These are phyloP conservation scores for Davidsoniella eucalypti DNA, from an alignment of 2,329 filamentous ascomycete genomes.

Conservation along the genomic window DNA sequence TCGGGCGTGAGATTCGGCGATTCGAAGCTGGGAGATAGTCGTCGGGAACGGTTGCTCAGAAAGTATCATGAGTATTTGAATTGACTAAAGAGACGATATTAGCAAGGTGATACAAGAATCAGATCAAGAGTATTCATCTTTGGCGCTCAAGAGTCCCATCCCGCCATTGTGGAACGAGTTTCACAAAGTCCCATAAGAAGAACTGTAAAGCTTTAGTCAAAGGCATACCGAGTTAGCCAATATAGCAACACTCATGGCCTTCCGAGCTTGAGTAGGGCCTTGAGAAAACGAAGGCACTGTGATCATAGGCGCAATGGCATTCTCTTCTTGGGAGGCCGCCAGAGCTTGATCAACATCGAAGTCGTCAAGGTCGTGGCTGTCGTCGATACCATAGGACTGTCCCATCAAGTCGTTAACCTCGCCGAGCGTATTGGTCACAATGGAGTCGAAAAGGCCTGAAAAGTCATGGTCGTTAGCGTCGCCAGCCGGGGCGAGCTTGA, in stretches of 20 bases:
- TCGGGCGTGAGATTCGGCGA: conserved; percentile 20
- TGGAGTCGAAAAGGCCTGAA: conserved; percentile 11
- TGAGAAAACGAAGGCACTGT: conserved; percentile 18
- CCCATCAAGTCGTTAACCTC: conserved; percentile 24
- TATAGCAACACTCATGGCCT: conserved; percentile 23
- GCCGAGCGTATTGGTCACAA: conserved; percentile 26
- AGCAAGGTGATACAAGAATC: neutral
- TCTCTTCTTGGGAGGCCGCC: conserved; percentile 19
- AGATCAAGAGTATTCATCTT: neutral
- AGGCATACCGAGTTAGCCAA: conserved; percentile 26
- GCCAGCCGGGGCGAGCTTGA: conserved; percentile 9
- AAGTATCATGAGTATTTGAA: conserved; percentile 23
- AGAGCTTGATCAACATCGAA: conserved; percentile 20
- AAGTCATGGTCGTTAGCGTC: conserved; percentile 2
- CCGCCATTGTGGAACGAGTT: neutral
- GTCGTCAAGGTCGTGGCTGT: conserved; percentile 16
- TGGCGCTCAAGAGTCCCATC: neutral
- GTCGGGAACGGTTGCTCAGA: conserved; percentile 20
- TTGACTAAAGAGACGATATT: conserved; percentile 10
- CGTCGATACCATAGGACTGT: conserved; percentile 17
- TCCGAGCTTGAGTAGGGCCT: conserved; percentile 24
- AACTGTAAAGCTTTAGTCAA: neutral
- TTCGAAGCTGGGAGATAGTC: conserved; percentile 18
- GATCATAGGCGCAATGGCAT: conserved; percentile 17
- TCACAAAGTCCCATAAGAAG: too few species aligned